These are phyloP conservation scores for Kodamaea jinghongensis DNA, from an alignment of 805 yeast species.

Conservation along the genomic window DNA sequence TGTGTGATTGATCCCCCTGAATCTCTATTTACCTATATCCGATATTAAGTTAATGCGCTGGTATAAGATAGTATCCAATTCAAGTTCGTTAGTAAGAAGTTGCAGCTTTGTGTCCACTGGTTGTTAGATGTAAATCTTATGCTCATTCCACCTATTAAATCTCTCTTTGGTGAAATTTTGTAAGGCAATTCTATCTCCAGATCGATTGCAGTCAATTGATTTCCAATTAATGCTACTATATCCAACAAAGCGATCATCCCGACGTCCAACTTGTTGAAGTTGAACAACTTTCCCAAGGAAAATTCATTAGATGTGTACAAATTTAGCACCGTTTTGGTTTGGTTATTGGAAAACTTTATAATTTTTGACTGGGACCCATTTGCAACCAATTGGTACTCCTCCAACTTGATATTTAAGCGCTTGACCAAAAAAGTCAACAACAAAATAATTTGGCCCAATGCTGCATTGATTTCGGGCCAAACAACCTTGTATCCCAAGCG, in stretches of 20 bases:
- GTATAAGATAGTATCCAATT: constrained; percentile 85
- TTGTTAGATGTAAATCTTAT: constrained; percentile 70
- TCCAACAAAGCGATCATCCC: constrained; percentile 79
- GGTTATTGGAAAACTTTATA: constrained; percentile 45
- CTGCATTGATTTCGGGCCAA: constrained; percentile 91
- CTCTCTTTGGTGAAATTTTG: constrained; percentile 52
- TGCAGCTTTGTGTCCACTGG: constrained; percentile 90
- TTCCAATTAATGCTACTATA: constrained; percentile 52
- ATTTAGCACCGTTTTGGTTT: constrained; percentile 44
- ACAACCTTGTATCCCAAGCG: constrained; percentile 77
- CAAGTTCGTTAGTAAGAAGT: constrained; percentile 67
- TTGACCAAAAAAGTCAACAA: constrained; percentile 62
- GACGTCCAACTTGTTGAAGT: constrained; percentile 72
- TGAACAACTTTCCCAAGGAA: constrained; percentile 65
- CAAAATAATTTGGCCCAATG: constrained; percentile 78
- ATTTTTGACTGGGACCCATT: constrained; percentile 83
- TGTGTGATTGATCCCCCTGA: too few relatives aligned
- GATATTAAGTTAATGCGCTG: constrained; percentile 25
- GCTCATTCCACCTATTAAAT: constrained; percentile 72
- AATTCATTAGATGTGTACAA: constrained; percentile 70
- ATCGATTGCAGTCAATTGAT: constrained; percentile 45
- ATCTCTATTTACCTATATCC: too few relatives aligned
- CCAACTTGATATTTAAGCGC: constrained; percentile 52
- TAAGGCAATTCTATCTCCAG: constrained; percentile 68
- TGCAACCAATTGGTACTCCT: constrained; percentile 67